Percentiles rank a stretch among this genome's conserved stretches.
Conservation (phyloP, 257 asterid species). For the Nicotiana benthamiana region DNA sequence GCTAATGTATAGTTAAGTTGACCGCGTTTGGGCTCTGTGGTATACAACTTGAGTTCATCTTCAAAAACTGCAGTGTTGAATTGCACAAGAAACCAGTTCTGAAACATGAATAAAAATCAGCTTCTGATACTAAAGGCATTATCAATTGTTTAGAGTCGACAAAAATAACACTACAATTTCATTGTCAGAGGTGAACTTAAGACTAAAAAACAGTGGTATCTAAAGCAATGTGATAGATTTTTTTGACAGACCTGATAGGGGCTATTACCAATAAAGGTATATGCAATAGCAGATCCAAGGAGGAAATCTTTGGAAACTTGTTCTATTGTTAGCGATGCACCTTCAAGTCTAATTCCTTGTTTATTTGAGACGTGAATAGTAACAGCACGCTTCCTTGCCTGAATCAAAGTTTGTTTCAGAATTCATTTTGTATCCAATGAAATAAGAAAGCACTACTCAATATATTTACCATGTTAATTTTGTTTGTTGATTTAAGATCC, state of each 20-base stretch:
- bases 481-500: constrained; percentile 21
- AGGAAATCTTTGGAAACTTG: constrained; percentile 45
- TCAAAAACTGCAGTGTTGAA: constrained; percentile 39
- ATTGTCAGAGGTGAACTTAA: no score
- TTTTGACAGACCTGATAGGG: constrained; percentile 32
- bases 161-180: no score
- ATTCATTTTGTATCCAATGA: background rate
- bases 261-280: constrained; percentile 27
- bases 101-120: background rate
- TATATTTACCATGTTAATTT: constrained; percentile 19
- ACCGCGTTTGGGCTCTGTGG: constrained; percentile 29
- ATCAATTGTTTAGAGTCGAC: no score
- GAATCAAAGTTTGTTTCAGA: background rate
- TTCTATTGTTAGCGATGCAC: constrained; percentile 21
- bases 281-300: constrained; percentile 45
- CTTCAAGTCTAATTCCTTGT: constrained; percentile 27
- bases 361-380: constrained; percentile 30
- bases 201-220: no score
- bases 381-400: constrained; percentile 39
- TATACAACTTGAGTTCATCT: constrained; percentile 41
- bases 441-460: background rate
- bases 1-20: constrained; percentile 32
- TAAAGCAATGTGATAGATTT: background rate
- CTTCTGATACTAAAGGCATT: no score
- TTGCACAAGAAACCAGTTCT: constrained; percentile 36